Evolutionary conservation across 371 early-diverging fungal species (phyloP).

Genomic region (Haplosporangium sp.): DNA sequence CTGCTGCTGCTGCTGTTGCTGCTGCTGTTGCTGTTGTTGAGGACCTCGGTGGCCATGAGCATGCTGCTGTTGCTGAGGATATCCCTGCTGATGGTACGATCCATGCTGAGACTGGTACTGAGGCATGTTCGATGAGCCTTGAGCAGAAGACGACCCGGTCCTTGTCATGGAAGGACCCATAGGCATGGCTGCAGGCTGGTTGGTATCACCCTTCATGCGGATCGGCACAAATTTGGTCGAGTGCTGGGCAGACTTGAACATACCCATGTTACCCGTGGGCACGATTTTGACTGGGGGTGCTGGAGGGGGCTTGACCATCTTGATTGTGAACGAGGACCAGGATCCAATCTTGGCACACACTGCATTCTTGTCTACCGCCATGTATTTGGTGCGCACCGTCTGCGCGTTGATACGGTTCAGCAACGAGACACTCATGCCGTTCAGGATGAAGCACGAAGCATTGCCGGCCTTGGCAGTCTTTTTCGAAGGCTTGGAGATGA

Average conservation of each 20-base stretch:
- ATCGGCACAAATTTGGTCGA: slow-evolving; percentile 49
- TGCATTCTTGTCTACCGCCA: slow-evolving; percentile 63
- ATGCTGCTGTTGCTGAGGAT: slow-evolving; percentile 9
- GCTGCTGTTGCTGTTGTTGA: slow-evolving; percentile 7
- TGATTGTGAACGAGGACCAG: slow-evolving; percentile 80
- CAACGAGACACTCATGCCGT: slow-evolving; percentile 72
- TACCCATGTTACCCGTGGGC: slow-evolving; percentile 21
- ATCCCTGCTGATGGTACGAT: slow-evolving; percentile 9
- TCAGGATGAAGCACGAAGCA: slow-evolving; percentile 70
- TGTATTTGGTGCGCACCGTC: slow-evolving; percentile 80
- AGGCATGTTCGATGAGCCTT: background rate
- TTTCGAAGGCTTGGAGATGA: slow-evolving; percentile 85
- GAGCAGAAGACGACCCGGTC: background rate
- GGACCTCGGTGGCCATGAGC: background rate
- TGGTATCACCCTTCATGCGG: slow-evolving; percentile 44
- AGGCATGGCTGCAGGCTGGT: background rate
- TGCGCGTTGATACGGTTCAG: slow-evolving; percentile 85
- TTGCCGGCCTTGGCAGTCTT: slow-evolving; percentile 82
- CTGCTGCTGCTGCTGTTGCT: slow-evolving; percentile 8
- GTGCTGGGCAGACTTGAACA: slow-evolving; percentile 26
- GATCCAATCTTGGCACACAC: slow-evolving; percentile 74
- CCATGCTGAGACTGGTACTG: slow-evolving; percentile 16
- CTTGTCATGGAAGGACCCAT: background rate
- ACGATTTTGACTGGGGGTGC: slow-evolving; percentile 50
- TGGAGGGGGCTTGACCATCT: slow-evolving; percentile 60